Base-by-base conservation (phyloP, 2,329 filamentous ascomycete genomes). In the Aspergillus ibericus region DNA sequence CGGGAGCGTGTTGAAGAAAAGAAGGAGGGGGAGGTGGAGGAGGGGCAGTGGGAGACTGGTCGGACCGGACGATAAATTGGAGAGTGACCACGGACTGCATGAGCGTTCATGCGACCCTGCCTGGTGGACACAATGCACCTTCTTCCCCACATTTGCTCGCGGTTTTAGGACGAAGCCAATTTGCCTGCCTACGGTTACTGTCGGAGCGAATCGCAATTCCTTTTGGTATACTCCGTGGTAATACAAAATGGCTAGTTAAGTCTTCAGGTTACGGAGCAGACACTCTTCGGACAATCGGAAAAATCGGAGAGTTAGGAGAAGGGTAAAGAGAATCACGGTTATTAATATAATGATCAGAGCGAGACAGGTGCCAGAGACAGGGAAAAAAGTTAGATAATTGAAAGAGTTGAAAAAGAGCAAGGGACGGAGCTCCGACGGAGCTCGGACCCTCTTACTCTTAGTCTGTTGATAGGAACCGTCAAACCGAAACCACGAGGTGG, bases 61-160 rank as follows among this genome's bases (percentile, higher is more conserved):
- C 58, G 65, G 70, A 72, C 64, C 66, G 66, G 65, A 63, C 64
- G 65, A 68, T 66, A 55, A 60, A 63, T 48, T 63, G 61, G 60
- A 60, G 49, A 54, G 62, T 64, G 66, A 65, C 58, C 56, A 38
- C 68, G 65, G 60, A 66, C 53, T 60, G 62, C 56, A 63, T 64
- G 62, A 65, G 63, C 51, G 58, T 59, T 67, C 56, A 70, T 65
- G 54, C 68, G 66, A 66, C 64, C 65, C 59, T 65, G 60, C 63
- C 62, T 70, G 59, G 64, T 61, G 59, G 68, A 67, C 63, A 63
- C 62, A 64, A 72, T 66, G 63, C 67, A 70, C 55, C 68, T 67
- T 70, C 68, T 73, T 63, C 72, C 68, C 73, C 73, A 74, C 73
- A 75, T 75, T 56, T 60, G 51, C 48, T 58, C 18, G 16, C 4